Evolutionary conservation across 2,329 filamentous ascomycete species (phyloP), one percentile per base, ranked within the genome.

Genomic region (Neopestalotiopsis clavispora): DNA sequence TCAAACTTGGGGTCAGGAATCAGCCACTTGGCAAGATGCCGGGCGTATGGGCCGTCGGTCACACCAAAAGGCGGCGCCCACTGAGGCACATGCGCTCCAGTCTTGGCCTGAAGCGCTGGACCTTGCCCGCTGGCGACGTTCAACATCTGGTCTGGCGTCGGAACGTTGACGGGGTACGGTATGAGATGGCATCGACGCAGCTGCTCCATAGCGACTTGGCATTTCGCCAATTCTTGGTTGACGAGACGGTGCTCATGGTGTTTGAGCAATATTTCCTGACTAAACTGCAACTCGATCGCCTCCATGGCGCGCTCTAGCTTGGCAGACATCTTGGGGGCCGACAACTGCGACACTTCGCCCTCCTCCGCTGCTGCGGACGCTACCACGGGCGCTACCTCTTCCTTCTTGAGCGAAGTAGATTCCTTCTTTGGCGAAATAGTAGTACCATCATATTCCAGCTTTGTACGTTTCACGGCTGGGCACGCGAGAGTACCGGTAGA

Each of bases 1-100:
- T 98, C 95, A 80, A 98, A 98, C 63, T 89, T 89, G 68, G 92
- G 88, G 80, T 98, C 94, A 65, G 93, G 93, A 69, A 98, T 91
- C 73, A 99, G 89, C 96, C 96, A 99, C 84, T 93, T 94, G 78
- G 94, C 91, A 81, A 98, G 98, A 83, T 98, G 96, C 74, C 94
- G 91, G 70, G 94, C 91, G 81, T 98, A 98, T 2, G 96, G 95
- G 12, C 96, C 96, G 75, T 98, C 94, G 17, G 91, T 90, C 68
- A 98, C 94, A 73, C 95, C 95, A 85, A 95, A 97, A 3, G 96
- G 93, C 59, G 96, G 89, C 49, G 95, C 93, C 85, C 93, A 94
- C 75, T 89, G 85, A 69, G 94, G 93, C 73, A 90, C 85, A 70
- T 88, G 85, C 74, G 90, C 90, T 75, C 90, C 90, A 72, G 86